Percentiles rank a stretch among this genome's conserved stretches.
These are phyloP conservation scores for Wickerhamiella vanderwaltii DNA, from an alignment of 805 yeast genomes.

Conservation along the genomic window DNA sequence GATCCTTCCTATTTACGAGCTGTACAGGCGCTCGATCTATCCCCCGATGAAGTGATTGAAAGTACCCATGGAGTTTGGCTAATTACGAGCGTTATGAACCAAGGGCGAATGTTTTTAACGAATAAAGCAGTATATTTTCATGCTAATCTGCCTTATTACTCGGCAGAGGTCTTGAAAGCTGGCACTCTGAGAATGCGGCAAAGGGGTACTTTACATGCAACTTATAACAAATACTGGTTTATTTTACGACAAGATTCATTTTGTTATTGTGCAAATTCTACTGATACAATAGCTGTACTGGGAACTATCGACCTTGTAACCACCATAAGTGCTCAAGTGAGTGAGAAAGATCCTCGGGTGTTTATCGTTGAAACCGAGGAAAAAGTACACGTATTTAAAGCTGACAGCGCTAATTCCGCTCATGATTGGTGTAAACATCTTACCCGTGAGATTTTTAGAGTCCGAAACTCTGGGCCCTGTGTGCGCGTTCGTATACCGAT, in stretches of 20 bases:
- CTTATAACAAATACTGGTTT: slow-evolving; percentile 60
- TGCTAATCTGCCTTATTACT: slow-evolving; percentile 58
- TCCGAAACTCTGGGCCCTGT: slow-evolving; percentile 55
- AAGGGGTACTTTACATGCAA: slow-evolving; percentile 28
- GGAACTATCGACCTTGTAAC: slow-evolving; percentile 59
- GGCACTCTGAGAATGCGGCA: slow-evolving; percentile 38
- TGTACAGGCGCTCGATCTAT: slow-evolving; percentile 15
- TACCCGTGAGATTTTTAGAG: slow-evolving; percentile 65
- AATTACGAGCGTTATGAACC: slow-evolving; percentile 66
- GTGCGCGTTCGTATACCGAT: slow-evolving; percentile 71
- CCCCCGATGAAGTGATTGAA: slow-evolving; percentile 17
- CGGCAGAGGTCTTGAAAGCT: slow-evolving; percentile 34
- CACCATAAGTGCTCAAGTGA: slow-evolving; percentile 40
- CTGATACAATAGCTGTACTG: slow-evolving; percentile 75
- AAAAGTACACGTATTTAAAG: slow-evolving; percentile 50
- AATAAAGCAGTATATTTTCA: slow-evolving; percentile 52
- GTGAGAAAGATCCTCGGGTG: slow-evolving; percentile 30
- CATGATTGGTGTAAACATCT: slow-evolving; percentile 66
- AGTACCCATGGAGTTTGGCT: slow-evolving; percentile 61
- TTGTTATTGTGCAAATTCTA: slow-evolving; percentile 54
- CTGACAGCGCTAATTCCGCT: slow-evolving; percentile 64
- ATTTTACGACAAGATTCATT: slow-evolving; percentile 57
- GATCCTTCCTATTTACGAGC: not conserved
- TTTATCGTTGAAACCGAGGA: slow-evolving; percentile 48
- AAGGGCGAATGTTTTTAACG: slow-evolving; percentile 76